A percentile compares a stretch with the other conserved stretches of the same genome.
These are phyloP conservation scores for Colletotrichum costaricense DNA, from an alignment of 2,329 filamentous ascomycete species.

Conservation along the genomic window DNA sequence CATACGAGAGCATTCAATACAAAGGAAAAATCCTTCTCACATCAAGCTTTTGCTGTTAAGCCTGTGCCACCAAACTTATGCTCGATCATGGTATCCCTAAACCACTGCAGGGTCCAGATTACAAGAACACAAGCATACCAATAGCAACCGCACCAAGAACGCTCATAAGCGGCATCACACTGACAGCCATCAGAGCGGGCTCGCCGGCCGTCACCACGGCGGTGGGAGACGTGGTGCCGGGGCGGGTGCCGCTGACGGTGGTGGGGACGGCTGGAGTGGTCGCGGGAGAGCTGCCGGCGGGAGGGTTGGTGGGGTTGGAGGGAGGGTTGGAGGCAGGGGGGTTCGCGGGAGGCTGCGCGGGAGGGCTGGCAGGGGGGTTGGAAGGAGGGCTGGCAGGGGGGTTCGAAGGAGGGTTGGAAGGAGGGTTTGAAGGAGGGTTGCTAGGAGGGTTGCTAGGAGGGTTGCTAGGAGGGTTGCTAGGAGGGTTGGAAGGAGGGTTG, in stretches of 20 bases:
- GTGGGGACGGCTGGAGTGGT: neutral
- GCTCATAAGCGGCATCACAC: constrained; percentile 5
- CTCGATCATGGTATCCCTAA: too few species aligned
- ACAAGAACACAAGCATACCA: constrained; percentile 18
- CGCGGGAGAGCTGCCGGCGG: neutral
- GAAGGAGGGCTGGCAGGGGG: neutral
- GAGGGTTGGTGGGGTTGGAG: neutral
- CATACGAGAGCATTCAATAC: neutral
- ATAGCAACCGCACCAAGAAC: constrained; percentile 14
- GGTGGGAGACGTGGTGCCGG: neutral
- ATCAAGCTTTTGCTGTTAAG: too few species aligned
- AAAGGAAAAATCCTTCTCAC: neutral
- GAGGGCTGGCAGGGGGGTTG: too few species aligned
- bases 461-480: neutral
- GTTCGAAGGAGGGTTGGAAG: neutral
- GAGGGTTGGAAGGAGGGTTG: neutral
- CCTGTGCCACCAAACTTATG: too few species aligned
- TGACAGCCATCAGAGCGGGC: neutral
- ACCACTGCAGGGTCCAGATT: neutral
- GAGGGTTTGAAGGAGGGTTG: too few species aligned
- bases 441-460: neutral
- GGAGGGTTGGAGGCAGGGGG: neutral
- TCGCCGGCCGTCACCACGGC: neutral
- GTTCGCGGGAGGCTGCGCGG: neutral
- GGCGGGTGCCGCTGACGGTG: neutral